Base-by-base conservation (phyloP, 2,329 filamentous ascomycete genomes). In the Penicillium crustosum region DNA sequence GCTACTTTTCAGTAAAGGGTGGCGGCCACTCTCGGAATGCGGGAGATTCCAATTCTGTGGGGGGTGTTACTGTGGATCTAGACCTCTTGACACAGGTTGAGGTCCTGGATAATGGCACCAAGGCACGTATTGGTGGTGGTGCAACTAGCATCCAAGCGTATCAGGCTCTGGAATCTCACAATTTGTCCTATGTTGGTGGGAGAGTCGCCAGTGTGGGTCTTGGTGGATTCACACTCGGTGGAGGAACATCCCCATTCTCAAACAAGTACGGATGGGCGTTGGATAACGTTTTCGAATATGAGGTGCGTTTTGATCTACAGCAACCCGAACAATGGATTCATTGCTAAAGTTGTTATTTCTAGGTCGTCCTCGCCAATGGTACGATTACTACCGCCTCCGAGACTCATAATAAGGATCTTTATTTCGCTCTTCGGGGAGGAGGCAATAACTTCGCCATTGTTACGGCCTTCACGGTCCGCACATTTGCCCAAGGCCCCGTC, bases 11-110 rank as follows among this genome's bases (percentile, higher is more conserved):
- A 10, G 68, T 84, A 66, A 82, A 83, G 62, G 78, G 78, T 0
- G 83, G 82, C 19, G 83, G 82, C 1, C 82, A 85, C 66, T 81
- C 80, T 53, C 78, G 81, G 10, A 81, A 82, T 59, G 75, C 79
- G 33, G 78, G 78, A 63, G 80, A 78, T 50, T 75, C 81, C 4
- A 84, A 78, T 61, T 78, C 83, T 27, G 69, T 78, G 19, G 76
- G 72, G 2, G 67, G 62, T 21, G 62, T 68, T 21, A 67, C 66
- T 13, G 57, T 69, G 10, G 64, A 65, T 43, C 57, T 69, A 1
- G 43, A 60, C 17, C 50, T 50, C 3, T 44, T 68, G 35, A 61
- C 55, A 25, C 5, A 23, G 1, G 53, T 66, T 36, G 31, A 53
- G 12, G 41, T 53, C 6, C 15, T 31, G 8, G 17, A n/a, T 2